A percentile compares a stretch with the other conserved stretches of the same genome.
Conservation (phyloP, 2,329 filamentous ascomycete genomes). For the Verticillium longisporum region DNA sequence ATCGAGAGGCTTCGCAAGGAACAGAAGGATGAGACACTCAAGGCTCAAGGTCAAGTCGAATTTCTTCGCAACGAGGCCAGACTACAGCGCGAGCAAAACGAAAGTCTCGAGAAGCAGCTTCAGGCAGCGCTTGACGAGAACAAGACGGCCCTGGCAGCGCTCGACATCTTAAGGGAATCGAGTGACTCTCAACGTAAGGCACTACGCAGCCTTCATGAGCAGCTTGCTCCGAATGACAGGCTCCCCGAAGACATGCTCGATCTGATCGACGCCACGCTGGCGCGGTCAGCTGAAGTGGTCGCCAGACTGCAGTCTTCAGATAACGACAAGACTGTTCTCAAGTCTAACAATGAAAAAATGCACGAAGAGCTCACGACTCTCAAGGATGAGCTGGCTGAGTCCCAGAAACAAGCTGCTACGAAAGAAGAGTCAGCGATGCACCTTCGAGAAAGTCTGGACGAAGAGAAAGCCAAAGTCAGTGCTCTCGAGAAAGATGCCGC, state of each 20-base stretch:
- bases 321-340: conserved; percentile 51
- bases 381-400: conserved; percentile 47
- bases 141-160: conserved; percentile 41
- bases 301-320: conserved; percentile 55
- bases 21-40: conserved; percentile 48
- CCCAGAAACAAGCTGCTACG: conserved; percentile 43
- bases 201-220: conserved; percentile 52
- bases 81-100: conserved; percentile 52
- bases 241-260: conserved; percentile 50
- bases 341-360: conserved; percentile 56
- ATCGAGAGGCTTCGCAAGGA: conserved; percentile 57
- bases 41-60: conserved; percentile 55
- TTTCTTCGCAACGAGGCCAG: conserved; percentile 55
- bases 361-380: conserved; percentile 48
- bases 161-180: conserved; percentile 43
- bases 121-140: conserved; percentile 48
- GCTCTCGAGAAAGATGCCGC: conserved; percentile 51
- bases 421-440: conserved; percentile 45
- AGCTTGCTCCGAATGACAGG: conserved; percentile 46
- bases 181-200: conserved; percentile 44
- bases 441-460: conserved; percentile 45
- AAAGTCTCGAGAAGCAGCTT: conserved; percentile 51
- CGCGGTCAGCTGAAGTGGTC: conserved; percentile 49
- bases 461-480: conserved; percentile 46
- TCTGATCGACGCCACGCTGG: conserved; percentile 53